These are phyloP conservation scores for Aspergillus terreus DNA, from an alignment of 2,329 filamentous ascomycete species.

Conservation along the genomic window DNA sequence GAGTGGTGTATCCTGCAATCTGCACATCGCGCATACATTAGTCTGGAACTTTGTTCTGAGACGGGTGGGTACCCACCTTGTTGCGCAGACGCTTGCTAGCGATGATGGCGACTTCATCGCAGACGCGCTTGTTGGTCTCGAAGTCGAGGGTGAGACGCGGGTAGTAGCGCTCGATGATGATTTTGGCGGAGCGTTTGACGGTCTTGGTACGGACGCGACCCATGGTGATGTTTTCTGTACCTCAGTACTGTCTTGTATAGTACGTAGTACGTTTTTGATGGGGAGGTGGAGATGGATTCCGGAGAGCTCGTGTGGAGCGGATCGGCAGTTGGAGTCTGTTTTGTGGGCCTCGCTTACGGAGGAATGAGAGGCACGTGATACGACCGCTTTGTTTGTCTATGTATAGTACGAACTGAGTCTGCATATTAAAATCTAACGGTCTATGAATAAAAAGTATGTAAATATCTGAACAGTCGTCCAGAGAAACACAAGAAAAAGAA, in stretches of 20 bases:
- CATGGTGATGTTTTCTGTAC: constrained; percentile 38
- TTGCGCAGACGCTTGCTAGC: constrained; percentile 98
- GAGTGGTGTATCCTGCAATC: constrained; percentile 98
- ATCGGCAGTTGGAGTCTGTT: background rate
- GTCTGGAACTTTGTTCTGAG: background rate
- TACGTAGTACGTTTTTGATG: background rate
- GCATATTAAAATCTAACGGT: background rate
- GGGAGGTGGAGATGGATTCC: background rate
- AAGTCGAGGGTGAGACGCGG: constrained; percentile 98
- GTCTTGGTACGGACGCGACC: constrained; percentile 55
- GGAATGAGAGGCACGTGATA: background rate
- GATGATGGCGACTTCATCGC: constrained; percentile 99
- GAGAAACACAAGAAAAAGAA: too few species aligned
- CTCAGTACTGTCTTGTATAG: background rate
- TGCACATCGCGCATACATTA: constrained; percentile 32
- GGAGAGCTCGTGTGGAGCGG: background rate
- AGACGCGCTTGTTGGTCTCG: constrained; percentile 99
- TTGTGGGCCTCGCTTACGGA: background rate
- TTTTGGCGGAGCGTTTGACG: constrained; percentile 89
- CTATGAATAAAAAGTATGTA: background rate
- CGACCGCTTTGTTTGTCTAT: background rate
- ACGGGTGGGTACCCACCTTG: constrained; percentile 65
- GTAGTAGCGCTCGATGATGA: constrained; percentile 99
- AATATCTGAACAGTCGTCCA: too few species aligned
- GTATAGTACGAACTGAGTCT: background rate